phyloP scores from a whole-genome alignment of 441 rosid species.

The Mallotus japonicus region DNA sequence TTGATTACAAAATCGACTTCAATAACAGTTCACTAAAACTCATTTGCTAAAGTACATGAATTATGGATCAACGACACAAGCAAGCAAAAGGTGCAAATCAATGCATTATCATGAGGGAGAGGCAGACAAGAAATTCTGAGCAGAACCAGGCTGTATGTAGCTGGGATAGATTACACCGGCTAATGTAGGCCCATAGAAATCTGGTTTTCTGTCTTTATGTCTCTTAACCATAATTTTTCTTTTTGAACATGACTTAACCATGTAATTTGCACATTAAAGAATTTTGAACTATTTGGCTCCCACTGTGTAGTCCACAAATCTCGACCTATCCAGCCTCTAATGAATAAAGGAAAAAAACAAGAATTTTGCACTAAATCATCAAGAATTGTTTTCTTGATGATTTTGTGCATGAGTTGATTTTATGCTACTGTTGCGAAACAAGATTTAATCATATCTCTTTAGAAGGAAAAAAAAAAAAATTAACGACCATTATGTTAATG shows the following conservation, averaged over 20 bases:
- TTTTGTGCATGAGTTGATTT: not conserved
- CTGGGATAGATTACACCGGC: constrained; percentile 23
- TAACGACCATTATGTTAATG: not conserved
- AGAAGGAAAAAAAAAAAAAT: not conserved
- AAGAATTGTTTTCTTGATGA: not conserved
- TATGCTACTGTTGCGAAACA: not conserved
- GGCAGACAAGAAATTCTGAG: not conserved
- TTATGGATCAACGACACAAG: too few species aligned
- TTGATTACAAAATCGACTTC: too few species aligned
- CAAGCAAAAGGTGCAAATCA: too few species aligned
- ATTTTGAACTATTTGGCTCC: not conserved
- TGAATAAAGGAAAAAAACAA: too few species aligned
- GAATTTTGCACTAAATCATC: not conserved
- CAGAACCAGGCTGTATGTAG: constrained; percentile 27
- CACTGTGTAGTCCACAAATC: too few species aligned
- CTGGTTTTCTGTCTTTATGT: constrained; percentile 24
- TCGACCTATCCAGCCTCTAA: too few species aligned
- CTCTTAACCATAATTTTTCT: not conserved
- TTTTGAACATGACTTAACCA: too few species aligned
- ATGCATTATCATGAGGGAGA: too few species aligned
- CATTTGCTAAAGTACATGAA: too few species aligned
- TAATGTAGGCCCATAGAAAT: constrained; percentile 15
- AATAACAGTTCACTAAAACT: too few species aligned
- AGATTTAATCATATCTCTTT: constrained; percentile 4
- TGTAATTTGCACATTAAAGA: constrained; percentile 4